Percentiles rank a stretch among this genome's conserved stretches.
Evolutionary conservation across 495 filamentous ascomycete genomes (phyloP).

Genomic region (Neurospora tetraspora): DNA sequence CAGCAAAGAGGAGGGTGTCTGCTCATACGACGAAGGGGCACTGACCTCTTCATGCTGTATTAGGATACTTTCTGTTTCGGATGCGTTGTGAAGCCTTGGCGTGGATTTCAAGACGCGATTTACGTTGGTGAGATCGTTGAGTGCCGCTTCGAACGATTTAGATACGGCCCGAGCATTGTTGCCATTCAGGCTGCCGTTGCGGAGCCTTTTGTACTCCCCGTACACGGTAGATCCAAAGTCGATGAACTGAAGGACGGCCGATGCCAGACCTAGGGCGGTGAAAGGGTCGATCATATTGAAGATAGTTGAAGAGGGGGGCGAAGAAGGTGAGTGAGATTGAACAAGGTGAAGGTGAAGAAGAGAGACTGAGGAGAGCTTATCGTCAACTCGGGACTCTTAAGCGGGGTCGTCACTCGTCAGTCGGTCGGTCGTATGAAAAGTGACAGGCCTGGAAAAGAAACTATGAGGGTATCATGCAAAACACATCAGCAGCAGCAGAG

Average conservation of each 20-base stretch:
- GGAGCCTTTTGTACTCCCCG: background rate
- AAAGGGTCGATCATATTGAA: constrained; percentile 5
- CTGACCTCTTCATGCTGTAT: background rate
- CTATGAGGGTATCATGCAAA: background rate
- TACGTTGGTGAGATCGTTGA: background rate
- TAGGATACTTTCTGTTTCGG: background rate
- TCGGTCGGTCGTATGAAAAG: background rate
- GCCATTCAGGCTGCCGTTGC: background rate
- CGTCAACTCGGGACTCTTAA: background rate
- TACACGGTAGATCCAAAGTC: constrained; percentile 2
- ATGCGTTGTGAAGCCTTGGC: background rate
- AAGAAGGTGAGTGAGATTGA: background rate
- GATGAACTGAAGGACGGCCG: constrained; percentile 10
- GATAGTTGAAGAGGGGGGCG: background rate
- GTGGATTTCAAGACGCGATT: background rate
- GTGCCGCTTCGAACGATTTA: background rate
- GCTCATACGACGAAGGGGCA: background rate
- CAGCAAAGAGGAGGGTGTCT: background rate
- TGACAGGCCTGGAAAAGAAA: background rate
- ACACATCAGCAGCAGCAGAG: background rate
- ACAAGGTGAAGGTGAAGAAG: background rate
- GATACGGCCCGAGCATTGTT: background rate
- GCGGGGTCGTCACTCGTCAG: background rate
- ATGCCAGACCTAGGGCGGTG: constrained; percentile 6
- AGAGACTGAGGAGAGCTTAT: background rate